Conservation (phyloP, 257 asterid species). For the Haberlea rhodopensis region DNA sequence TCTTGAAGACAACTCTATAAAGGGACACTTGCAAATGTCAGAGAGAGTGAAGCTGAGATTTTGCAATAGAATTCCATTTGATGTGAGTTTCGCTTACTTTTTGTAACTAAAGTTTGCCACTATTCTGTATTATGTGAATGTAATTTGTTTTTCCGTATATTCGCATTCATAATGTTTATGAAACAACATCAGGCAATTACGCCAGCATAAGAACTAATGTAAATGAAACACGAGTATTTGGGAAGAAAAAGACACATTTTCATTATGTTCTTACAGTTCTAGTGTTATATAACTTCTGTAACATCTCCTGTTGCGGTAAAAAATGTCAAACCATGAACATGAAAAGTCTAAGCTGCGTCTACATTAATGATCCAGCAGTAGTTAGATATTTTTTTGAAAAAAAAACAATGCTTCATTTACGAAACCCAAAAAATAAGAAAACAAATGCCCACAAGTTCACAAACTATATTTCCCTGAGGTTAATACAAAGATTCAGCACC, state of each 20-base stretch:
- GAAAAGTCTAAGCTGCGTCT: background rate
- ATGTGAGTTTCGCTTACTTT: background rate
- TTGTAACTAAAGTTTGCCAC: background rate
- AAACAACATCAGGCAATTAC: too few relatives aligned
- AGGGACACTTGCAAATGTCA: background rate
- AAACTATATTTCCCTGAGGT: slow-evolving; percentile 10
- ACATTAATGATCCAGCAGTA: background rate
- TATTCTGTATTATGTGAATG: background rate
- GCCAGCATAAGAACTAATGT: background rate
- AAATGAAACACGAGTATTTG: background rate
- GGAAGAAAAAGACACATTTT: background rate
- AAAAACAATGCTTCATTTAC: slow-evolving; percentile 18
- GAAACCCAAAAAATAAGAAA: slow-evolving; percentile 8
- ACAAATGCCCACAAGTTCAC: slow-evolving; percentile 11
- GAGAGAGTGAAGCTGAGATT: background rate
- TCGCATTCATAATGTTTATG: background rate
- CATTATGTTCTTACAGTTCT: background rate
- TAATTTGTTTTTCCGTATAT: background rate
- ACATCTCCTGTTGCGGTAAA: slow-evolving; percentile 3
- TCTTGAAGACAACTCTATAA: slow-evolving; percentile 70
- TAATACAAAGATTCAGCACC: slow-evolving; percentile 31
- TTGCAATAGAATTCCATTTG: background rate
- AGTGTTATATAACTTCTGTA: background rate
- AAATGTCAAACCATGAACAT: background rate
- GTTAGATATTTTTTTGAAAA: too few relatives aligned